Evolutionary conservation across 257 asterid species (phyloP).

Genomic region (Mentha longifolia): DNA sequence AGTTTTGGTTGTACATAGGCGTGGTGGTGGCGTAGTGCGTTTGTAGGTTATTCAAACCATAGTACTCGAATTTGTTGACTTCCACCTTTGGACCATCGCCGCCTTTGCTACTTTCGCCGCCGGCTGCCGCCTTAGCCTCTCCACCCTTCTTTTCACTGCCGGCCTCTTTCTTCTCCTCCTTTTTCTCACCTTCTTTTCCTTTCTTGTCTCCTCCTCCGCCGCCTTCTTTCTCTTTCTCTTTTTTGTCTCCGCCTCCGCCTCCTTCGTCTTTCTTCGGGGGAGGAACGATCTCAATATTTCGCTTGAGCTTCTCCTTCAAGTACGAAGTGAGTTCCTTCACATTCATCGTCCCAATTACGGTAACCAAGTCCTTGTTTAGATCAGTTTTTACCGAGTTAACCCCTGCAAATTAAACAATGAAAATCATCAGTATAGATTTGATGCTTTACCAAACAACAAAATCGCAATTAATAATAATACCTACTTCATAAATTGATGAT

Average conservation of each 20-base stretch:
- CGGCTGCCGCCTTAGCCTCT: slow-evolving; percentile 16
- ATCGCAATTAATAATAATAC: slow-evolving; percentile 13
- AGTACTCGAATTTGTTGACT: slow-evolving; percentile 59
- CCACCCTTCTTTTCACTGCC: slow-evolving; percentile 38
- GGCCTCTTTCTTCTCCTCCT: slow-evolving; percentile 30
- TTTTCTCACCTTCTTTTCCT: slow-evolving; percentile 40
- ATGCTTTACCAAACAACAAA: neutral
- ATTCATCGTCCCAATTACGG: slow-evolving; percentile 78
- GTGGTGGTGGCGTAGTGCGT: slow-evolving; percentile 51
- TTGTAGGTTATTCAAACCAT: slow-evolving; percentile 43
- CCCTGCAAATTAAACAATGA: slow-evolving; percentile 42
- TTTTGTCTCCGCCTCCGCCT: slow-evolving; percentile 38
- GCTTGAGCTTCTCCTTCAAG: slow-evolving; percentile 70
- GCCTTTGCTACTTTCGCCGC: slow-evolving; percentile 49
- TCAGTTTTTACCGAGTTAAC: slow-evolving; percentile 60
- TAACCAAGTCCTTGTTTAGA: slow-evolving; percentile 66
- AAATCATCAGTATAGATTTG: neutral
- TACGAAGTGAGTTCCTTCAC: slow-evolving; percentile 59
- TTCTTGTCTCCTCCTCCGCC: slow-evolving; percentile 34
- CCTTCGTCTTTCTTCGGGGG: slow-evolving; percentile 72
- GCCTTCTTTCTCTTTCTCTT: slow-evolving; percentile 33
- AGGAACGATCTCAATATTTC: slow-evolving; percentile 58
- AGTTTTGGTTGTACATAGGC: slow-evolving; percentile 62
- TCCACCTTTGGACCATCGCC: slow-evolving; percentile 48
- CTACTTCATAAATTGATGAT: neutral